Base-by-base conservation (phyloP, 352 stramenopile species). In the Sclerospora graminicola region DNA sequence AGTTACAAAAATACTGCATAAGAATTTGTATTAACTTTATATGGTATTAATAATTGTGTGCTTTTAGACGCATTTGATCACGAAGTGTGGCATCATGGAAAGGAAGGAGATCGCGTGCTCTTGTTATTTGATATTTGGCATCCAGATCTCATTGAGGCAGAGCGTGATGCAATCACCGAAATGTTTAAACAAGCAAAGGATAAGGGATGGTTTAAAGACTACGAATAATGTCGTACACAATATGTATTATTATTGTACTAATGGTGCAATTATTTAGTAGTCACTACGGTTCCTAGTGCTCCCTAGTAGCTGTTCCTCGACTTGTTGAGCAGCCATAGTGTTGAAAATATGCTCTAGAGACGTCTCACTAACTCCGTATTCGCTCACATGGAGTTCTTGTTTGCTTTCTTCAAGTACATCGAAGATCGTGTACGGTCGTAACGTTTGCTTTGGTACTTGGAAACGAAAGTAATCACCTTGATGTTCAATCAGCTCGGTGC, bases 331-430 rank as follows among this genome's bases (percentile, higher is more conserved):
- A 1, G 86, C 89, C 70, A 97, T 94, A 51, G 68, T 66, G 57
- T 96, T 96, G 73, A 97, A 97, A 47, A 97, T 92, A 50, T 93
- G 73, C 57, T 97, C 89, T 15, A 96, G 65, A 18, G 84, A 93
- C 20, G 82, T 89, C 45, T 95, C 83, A 34, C 75, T 89, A 39
- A 97, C 69, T 27, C 71, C 82, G 54, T 97, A 97, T 54, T 94
- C 81, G 16, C 72, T 66, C 30, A 97, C 71, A 0, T 58, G 41
- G 8, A 94, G 55, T 16, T 57, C 31, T 6, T 55, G 43, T 45
- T 82, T 90, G 43, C 69, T 63, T 13, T 55, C 45, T 51, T 97
- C 87, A 1, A 97, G 48, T 24, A 73, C 45, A 4, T 56, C 55
- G 43, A 97, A 97, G 33, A 94, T 78, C 18, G 56, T 41, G 30